A percentile compares a stretch with the other conserved stretches of the same genome.
Evolutionary conservation across 164 flowering plant genomes (phyloP).

Genomic region (Kalanchoe fedtschenkoi): DNA sequence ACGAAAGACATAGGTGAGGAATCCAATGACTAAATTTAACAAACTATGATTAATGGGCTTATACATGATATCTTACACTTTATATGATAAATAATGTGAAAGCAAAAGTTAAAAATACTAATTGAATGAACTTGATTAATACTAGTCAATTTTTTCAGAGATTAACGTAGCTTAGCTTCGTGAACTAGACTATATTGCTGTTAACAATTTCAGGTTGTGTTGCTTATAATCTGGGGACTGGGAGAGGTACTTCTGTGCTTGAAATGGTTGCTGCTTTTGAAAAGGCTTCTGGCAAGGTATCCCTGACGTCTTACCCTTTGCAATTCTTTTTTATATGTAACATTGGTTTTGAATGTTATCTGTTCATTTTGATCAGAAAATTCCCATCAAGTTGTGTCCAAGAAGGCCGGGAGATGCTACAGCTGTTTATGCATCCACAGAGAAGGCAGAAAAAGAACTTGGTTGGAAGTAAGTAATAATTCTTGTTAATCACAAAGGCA

Average conservation of each 20-base stretch:
- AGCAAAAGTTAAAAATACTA: background rate
- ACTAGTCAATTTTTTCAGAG: background rate
- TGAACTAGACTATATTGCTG: background rate
- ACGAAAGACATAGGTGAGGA: constrained; percentile 43
- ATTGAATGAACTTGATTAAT: background rate
- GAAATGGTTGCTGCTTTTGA: constrained; percentile 76
- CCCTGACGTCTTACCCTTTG: background rate
- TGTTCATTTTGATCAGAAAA: constrained; percentile 29
- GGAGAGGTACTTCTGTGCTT: constrained; percentile 59
- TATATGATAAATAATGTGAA: too few relatives aligned
- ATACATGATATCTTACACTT: too few relatives aligned
- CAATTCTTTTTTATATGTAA: background rate
- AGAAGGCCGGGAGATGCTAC: constrained; percentile 91
- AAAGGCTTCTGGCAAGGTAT: constrained; percentile 70
- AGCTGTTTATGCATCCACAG: constrained; percentile 84
- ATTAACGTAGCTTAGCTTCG: background rate
- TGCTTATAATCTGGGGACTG: constrained; percentile 76
- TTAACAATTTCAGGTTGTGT: constrained; percentile 44
- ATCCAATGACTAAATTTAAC: background rate
- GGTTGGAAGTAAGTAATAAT: constrained; percentile 73
- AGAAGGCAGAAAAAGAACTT: constrained; percentile 75
- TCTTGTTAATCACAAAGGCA: background rate
- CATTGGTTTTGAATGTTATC: background rate
- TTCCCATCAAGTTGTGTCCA: constrained; percentile 63
- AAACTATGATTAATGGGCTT: too few relatives aligned